These are phyloP conservation scores for Quercus suber DNA, from an alignment of 306 rosid species.

Conservation along the genomic window DNA sequence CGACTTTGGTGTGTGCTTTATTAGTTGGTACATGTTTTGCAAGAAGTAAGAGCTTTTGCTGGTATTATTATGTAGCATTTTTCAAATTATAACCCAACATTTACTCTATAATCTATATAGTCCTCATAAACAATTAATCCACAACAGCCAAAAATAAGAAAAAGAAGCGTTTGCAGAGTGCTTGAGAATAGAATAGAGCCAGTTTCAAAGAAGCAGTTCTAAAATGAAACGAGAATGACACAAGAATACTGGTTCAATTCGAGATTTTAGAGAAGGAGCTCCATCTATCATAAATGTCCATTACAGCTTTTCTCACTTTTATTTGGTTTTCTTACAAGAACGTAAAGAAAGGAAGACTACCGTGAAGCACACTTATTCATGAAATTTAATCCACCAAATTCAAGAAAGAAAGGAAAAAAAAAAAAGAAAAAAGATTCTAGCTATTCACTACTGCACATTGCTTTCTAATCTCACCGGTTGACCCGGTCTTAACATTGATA, in stretches of 20 bases:
- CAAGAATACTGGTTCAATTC: not conserved
- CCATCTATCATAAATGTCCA: not conserved
- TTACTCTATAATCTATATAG: too few relatives aligned
- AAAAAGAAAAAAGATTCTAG: conserved; percentile 5
- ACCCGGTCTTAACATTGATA: conserved; percentile 65
- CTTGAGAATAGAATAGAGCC: too few relatives aligned
- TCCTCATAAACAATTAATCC: too few relatives aligned
- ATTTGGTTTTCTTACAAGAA: not conserved
- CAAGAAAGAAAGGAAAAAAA: not conserved
- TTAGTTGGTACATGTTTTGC: too few relatives aligned
- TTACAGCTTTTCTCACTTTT: not conserved
- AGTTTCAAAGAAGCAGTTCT: too few relatives aligned
- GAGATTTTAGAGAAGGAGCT: not conserved
- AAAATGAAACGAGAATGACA: too few relatives aligned
- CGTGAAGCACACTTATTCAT: not conserved
- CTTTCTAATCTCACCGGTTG: conserved; percentile 79
- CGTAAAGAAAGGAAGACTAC: not conserved
- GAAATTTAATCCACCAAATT: not conserved
- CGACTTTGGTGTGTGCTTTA: too few relatives aligned
- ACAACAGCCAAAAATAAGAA: too few relatives aligned
- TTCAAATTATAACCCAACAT: too few relatives aligned
- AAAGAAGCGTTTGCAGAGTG: too few relatives aligned
- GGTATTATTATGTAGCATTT: too few relatives aligned
- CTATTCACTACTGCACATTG: conserved; percentile 67
- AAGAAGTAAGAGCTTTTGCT: too few relatives aligned